Evolutionary conservation across 495 filamentous ascomycete genomes (phyloP).

Genomic region (Lasiosphaeria ovina): DNA sequence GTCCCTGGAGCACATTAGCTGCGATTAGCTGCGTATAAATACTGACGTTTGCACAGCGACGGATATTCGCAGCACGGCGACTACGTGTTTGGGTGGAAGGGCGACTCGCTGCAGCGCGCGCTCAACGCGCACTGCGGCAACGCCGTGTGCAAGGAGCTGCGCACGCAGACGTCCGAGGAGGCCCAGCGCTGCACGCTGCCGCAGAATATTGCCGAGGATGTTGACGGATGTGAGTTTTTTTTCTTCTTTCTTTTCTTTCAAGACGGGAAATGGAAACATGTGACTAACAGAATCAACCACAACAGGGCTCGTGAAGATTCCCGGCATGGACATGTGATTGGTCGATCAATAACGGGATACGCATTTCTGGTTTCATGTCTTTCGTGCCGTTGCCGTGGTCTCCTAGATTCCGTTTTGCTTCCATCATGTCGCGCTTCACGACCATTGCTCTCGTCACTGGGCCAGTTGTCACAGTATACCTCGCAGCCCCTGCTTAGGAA

Average conservation of each 20-base stretch:
- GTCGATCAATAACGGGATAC: too few relatives aligned
- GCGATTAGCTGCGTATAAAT: not conserved
- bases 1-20: not conserved
- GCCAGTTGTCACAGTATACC: too few relatives aligned
- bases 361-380: too few relatives aligned
- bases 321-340: too few relatives aligned
- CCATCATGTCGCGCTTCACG: too few relatives aligned
- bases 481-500: too few relatives aligned
- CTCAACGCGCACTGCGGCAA: conserved; percentile 47
- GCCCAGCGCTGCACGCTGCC: conserved; percentile 34
- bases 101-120: conserved; percentile 46
- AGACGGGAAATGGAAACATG: too few relatives aligned
- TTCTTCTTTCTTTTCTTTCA: not conserved
- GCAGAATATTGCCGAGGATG: conserved; percentile 33
- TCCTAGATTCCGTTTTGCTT: too few relatives aligned
- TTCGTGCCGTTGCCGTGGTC: too few relatives aligned
- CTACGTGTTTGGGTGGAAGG: conserved; percentile 55
- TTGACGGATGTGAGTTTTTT: conserved; percentile 33
- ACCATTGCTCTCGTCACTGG: too few relatives aligned
- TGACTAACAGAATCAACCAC: too few relatives aligned
- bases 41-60: conserved; percentile 16
- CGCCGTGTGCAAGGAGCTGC: conserved; percentile 38
- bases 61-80: conserved; percentile 50
- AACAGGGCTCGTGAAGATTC: too few relatives aligned
- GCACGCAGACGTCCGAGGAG: conserved; percentile 30